Evolutionary conservation across 2,329 filamentous ascomycete genomes (phyloP).

Genomic region (Phyllosticta citrichinensis): DNA sequence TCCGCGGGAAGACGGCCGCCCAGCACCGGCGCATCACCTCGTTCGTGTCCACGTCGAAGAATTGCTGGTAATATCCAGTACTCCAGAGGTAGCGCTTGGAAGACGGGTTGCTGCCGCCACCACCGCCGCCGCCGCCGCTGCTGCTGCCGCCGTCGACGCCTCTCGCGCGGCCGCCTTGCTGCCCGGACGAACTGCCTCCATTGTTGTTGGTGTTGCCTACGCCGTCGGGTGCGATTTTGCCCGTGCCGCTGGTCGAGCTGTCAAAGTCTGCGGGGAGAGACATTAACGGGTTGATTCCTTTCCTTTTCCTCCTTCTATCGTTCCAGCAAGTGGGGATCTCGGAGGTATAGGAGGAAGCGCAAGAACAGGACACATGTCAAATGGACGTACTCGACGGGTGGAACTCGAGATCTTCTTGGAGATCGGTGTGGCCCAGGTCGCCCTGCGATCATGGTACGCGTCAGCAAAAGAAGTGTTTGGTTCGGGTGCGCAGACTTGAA

Average conservation of each 20-base stretch:
- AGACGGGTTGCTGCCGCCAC: conserved; percentile 19
- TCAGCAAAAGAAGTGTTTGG: conserved; percentile 13
- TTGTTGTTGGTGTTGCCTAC: conserved; percentile 15
- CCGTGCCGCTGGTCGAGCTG: conserved; percentile 42
- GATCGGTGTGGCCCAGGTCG: conserved; percentile 93
- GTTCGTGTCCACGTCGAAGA: conserved; percentile 95
- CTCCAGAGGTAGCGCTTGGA: conserved; percentile 85
- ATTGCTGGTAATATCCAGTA: conserved; percentile 88
- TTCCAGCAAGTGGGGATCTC: neutral
- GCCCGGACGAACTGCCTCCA: neutral
- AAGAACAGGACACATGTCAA: neutral
- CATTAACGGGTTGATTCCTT: neutral
- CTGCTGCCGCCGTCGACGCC: conserved; percentile 13
- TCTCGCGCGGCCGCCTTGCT: neutral
- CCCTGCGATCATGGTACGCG: conserved; percentile 49
- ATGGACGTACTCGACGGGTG: conserved; percentile 63
- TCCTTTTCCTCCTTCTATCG: neutral
- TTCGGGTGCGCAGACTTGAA: conserved; percentile 1
- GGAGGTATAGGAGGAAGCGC: neutral
- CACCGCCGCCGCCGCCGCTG: conserved; percentile 18
- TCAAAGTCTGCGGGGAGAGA: conserved; percentile 50
- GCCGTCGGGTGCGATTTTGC: conserved; percentile 37
- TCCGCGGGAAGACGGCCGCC: conserved; percentile 79
- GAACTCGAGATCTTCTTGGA: conserved; percentile 98
- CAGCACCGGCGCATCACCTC: conserved; percentile 81